Conservation (phyloP, 192 early-diverging fungal genomes). For the Rhizophagus clarus region DNA sequence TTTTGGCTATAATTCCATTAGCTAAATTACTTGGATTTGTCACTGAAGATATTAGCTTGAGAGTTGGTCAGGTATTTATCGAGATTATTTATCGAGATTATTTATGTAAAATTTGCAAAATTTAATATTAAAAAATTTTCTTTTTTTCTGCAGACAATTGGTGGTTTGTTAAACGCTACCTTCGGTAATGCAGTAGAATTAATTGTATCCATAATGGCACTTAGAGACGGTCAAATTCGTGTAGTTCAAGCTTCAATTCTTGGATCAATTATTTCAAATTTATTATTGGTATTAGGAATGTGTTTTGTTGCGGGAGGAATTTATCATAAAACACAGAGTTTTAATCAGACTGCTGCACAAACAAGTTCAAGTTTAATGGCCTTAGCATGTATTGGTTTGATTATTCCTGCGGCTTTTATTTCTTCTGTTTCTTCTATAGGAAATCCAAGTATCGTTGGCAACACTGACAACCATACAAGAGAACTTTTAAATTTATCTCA, state of each 20-base stretch:
- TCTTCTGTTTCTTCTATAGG: neutral
- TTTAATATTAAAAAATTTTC: neutral
- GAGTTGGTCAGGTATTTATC: slow-evolving; percentile 49
- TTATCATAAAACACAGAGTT: slow-evolving; percentile 70
- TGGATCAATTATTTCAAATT: slow-evolving; percentile 88
- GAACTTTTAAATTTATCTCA: slow-evolving; percentile 62
- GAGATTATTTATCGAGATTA: too few species aligned
- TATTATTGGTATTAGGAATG: slow-evolving; percentile 81
- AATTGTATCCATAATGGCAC: slow-evolving; percentile 81
- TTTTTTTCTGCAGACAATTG: slow-evolving; percentile 59
- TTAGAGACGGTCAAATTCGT: slow-evolving; percentile 71
- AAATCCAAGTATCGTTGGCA: too few species aligned
- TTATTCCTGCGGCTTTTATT: slow-evolving; percentile 73
- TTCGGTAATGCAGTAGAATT: slow-evolving; percentile 89
- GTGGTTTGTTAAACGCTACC: slow-evolving; percentile 77
- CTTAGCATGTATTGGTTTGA: slow-evolving; percentile 64
- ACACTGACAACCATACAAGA: neutral
- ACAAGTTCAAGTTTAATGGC: slow-evolving; percentile 71
- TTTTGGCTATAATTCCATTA: slow-evolving; percentile 87
- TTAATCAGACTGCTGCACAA: slow-evolving; percentile 71
- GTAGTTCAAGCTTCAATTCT: slow-evolving; percentile 90
- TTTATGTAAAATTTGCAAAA: too few species aligned
- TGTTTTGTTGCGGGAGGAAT: slow-evolving; percentile 88
- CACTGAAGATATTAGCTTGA: slow-evolving; percentile 46
- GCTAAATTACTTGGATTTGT: slow-evolving; percentile 64